phyloP scores from a whole-genome alignment of 345 rosid species.

The Populus simonii region DNA sequence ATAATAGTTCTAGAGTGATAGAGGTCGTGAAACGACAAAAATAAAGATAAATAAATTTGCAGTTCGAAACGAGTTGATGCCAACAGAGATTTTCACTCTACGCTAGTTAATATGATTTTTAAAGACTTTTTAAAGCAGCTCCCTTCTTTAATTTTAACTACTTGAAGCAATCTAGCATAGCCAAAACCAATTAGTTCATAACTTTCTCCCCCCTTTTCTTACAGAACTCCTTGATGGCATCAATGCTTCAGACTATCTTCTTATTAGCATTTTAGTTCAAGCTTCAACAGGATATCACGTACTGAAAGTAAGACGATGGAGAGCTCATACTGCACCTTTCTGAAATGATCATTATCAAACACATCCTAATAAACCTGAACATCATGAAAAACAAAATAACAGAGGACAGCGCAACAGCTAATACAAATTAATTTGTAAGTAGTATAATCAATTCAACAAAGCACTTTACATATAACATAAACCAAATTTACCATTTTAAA shows the following conservation, averaged over 20 bases:
- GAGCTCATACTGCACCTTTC: not conserved
- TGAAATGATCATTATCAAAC: not conserved
- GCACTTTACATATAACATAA: slow-evolving; percentile 13
- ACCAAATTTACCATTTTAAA: slow-evolving; percentile 11
- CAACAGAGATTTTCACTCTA: not conserved
- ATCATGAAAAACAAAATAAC: not conserved
- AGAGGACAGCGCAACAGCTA: not conserved
- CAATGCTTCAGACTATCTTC: not conserved
- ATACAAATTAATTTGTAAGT: not conserved
- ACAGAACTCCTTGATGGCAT: not conserved
- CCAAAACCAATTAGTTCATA: not conserved
- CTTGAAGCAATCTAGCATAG: not conserved
- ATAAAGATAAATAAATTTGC: not conserved
- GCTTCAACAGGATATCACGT: not conserved
- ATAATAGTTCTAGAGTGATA: too few species aligned
- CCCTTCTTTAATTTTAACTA: not conserved
- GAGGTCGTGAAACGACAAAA: too few species aligned
- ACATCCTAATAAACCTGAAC: not conserved
- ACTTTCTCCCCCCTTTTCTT: not conserved
- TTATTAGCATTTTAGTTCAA: not conserved
- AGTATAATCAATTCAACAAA: slow-evolving; percentile 5
- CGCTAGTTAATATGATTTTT: too few species aligned
- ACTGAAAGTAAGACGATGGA: not conserved
- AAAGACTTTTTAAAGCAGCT: not conserved
- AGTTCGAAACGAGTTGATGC: not conserved